Evolutionary conservation across 1,284 basidiomycete species (phyloP), one percentile per base, ranked within the genome.

Genomic region (Pseudozyma tsukubaensis): DNA sequence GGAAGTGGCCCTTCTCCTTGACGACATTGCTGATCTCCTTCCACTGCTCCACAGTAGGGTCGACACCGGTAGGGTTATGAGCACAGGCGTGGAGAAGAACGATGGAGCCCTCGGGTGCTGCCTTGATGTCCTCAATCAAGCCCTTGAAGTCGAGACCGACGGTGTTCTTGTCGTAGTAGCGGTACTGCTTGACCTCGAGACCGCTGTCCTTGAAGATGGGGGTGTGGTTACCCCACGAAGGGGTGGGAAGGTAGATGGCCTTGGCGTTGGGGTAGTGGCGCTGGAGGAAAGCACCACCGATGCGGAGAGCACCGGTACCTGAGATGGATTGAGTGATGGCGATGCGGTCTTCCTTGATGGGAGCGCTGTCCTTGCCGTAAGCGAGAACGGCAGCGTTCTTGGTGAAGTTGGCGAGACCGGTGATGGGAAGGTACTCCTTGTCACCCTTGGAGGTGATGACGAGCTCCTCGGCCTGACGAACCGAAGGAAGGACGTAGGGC

Each of bases 391-490:
- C 91, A 19, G 97, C 95, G 64, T 92, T 91, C 85, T 92, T 91
- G 81, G 92, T 95, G 86, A 98, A 97, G 59, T 91, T 89, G 43
- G 90, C 87, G 55, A 94, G 90, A 85, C 94, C 94, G 58, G 93
- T 96, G 86, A 99, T 99, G 72, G 94, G 94, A 51, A 98, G 90
- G 86, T 99, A 99, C 86, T 99, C 96, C 88, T 99, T 98, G 90
- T 99, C 96, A 49, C 89, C 88, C 75, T 90, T 89, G 72, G 89
- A 87, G 35, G 88, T 86, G 66, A 89, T 87, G 68, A 98, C 86
- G 63, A 89, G 85, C 76, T 91, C 89, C 85, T 97, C 94, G n/a
- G 94, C 94, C 92, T 94, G 92, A 85, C 92, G 91, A 61, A 99
- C 96, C 56, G 92, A 92, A 57, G 89, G 90, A 59, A 99, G 89